Conservation (phyloP, 306 rosid genomes). For the Fragaria vesca region DNA sequence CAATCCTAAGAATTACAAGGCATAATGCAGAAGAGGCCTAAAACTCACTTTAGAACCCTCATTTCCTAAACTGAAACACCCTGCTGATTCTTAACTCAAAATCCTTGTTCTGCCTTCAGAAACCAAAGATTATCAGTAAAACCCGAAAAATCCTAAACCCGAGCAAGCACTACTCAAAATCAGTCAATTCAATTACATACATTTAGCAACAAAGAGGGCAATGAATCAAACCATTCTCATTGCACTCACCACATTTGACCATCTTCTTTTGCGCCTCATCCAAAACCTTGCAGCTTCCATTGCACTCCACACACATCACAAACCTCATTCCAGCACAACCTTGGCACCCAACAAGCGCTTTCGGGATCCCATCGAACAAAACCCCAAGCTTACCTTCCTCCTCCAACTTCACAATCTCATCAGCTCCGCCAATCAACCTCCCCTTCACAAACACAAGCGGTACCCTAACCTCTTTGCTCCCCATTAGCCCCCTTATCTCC, state of each 20-base stretch:
- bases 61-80: not conserved
- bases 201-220: constrained; percentile 72
- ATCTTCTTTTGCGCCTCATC: constrained; percentile 48
- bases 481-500: constrained; percentile 68
- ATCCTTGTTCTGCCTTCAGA: constrained; percentile 10
- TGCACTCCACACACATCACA: constrained; percentile 69
- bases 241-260: constrained; percentile 68
- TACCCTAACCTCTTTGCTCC: constrained; percentile 59
- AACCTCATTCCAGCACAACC: constrained; percentile 81
- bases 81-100: not conserved
- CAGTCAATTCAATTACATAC: not conserved
- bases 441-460: constrained; percentile 81
- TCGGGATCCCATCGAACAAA: constrained; percentile 68
- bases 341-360: constrained; percentile 47
- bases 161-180: not conserved
- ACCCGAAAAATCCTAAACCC: not conserved
- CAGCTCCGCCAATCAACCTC: constrained; percentile 72
- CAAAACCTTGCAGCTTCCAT: constrained; percentile 89
- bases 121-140: not conserved
- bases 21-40: constrained; percentile 39
- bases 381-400: constrained; percentile 70
- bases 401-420: constrained; percentile 70
- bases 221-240: constrained; percentile 81
- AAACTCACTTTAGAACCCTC: constrained; percentile 73
- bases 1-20: not conserved